These are phyloP conservation scores for Trichoderma koningii DNA, from an alignment of 2,329 filamentous ascomycete genomes.

Conservation along the genomic window DNA sequence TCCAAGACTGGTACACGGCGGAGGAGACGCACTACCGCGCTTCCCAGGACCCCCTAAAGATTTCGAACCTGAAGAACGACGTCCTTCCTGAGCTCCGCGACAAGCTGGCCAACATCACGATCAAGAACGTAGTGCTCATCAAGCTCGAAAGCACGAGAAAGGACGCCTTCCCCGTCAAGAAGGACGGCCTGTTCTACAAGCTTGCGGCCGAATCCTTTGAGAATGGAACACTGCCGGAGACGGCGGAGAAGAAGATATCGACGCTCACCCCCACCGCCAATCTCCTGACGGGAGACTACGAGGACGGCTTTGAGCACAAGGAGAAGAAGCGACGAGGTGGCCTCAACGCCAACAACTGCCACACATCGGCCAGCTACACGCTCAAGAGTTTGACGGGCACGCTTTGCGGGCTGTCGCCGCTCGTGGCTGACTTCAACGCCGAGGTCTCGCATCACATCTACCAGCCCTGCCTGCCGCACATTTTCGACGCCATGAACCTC, in stretches of 20 bases:
- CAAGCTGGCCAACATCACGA: constrained; percentile 37
- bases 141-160: constrained; percentile 48
- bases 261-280: constrained; percentile 39
- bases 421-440: constrained; percentile 46
- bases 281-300: constrained; percentile 40
- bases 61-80: constrained; percentile 43
- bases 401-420: constrained; percentile 45
- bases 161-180: constrained; percentile 49
- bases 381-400: constrained; percentile 47
- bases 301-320: constrained; percentile 38
- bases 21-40: constrained; percentile 39
- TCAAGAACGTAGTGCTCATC: constrained; percentile 46
- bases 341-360: constrained; percentile 44
- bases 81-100: constrained; percentile 36
- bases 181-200: constrained; percentile 42
- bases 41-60: constrained; percentile 42
- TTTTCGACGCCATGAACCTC: constrained; percentile 38
- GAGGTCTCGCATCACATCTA: constrained; percentile 48
- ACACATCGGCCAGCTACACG: constrained; percentile 47
- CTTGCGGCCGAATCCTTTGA: constrained; percentile 39
- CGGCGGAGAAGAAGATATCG: constrained; percentile 35
- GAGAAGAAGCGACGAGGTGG: constrained; percentile 39
- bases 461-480: constrained; percentile 48
- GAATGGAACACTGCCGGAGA: constrained; percentile 39
- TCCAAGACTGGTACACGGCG: constrained; percentile 38